These are phyloP conservation scores for Lepiota venenata DNA, from an alignment of 768 basidiomycete genomes.

Conservation along the genomic window DNA sequence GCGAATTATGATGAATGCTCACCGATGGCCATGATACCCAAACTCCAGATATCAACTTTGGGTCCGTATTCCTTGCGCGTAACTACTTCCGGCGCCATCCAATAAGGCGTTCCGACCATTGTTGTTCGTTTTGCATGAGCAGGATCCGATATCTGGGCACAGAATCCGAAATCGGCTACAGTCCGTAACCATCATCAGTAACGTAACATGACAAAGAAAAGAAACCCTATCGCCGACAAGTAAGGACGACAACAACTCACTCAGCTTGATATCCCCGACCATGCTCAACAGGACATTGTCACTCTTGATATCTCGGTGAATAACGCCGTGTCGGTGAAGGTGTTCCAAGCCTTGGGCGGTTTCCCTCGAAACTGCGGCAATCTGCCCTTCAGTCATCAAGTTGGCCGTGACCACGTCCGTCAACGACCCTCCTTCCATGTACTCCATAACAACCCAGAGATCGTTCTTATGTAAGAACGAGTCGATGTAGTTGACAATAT, in stretches of 20 bases:
- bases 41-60: slow-evolving; percentile 97
- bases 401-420: slow-evolving; percentile 97
- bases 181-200: slow-evolving; percentile 6
- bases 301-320: slow-evolving; percentile 98
- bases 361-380: slow-evolving; percentile 94
- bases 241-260: slow-evolving; percentile 46
- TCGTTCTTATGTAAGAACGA: slow-evolving; percentile 98
- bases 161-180: slow-evolving; percentile 97
- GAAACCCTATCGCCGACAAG: neutral
- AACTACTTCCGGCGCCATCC: slow-evolving; percentile 99
- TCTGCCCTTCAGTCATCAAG: slow-evolving; percentile 98
- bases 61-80: slow-evolving; percentile 97
- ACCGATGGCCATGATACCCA: slow-evolving; percentile 97
- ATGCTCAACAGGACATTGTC: slow-evolving; percentile 94
- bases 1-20: slow-evolving; percentile 17
- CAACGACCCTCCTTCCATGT: slow-evolving; percentile 95
- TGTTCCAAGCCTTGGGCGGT: slow-evolving; percentile 92
- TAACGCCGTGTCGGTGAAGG: slow-evolving; percentile 93
- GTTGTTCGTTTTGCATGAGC: slow-evolving; percentile 91
- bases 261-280: slow-evolving; percentile 96
- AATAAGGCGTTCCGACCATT: slow-evolving; percentile 98
- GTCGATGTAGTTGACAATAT: slow-evolving; percentile 99
- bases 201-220: slow-evolving; percentile 9
- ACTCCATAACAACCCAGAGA: slow-evolving; percentile 99
- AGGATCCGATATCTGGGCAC: slow-evolving; percentile 91